phyloP scores from a whole-genome alignment of 495 filamentous ascomycete genomes.

The Penicillium simplicissimum region DNA sequence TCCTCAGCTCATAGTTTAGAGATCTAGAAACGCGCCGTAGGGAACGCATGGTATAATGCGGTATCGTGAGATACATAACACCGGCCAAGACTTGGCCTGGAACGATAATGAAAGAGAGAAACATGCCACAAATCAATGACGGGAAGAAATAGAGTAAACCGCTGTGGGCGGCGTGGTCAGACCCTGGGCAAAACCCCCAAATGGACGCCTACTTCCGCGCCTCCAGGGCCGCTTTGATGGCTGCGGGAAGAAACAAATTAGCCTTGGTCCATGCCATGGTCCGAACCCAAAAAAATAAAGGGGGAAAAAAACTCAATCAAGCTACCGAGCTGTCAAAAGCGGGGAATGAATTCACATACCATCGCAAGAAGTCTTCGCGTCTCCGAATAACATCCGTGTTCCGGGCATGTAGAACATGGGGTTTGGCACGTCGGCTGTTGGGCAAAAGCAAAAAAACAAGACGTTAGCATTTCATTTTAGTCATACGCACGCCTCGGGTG shows the following conservation, averaged over 20 bases:
- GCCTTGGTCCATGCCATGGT: background rate
- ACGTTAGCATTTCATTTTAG: background rate
- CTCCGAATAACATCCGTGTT: conserved; percentile 82
- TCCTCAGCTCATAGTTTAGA: conserved; percentile 1
- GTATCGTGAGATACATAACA: background rate
- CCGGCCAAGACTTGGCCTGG: background rate
- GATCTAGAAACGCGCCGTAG: background rate
- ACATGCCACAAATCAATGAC: background rate
- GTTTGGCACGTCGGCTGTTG: conserved; percentile 73
- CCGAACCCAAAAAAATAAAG: background rate
- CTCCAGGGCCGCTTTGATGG: conserved; percentile 46
- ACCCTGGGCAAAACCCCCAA: background rate
- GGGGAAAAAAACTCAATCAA: background rate
- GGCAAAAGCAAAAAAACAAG: background rate
- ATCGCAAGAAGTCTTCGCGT: conserved; percentile 78
- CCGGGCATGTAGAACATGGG: conserved; percentile 86
- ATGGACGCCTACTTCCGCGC: conserved; percentile 35
- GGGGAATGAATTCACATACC: conserved; percentile 35
- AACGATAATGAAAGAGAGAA: background rate
- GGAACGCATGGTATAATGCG: conserved; percentile 3
- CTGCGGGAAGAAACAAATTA: conserved; percentile 16
- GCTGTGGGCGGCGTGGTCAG: background rate
- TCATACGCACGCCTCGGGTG: background rate
- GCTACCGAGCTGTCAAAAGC: background rate
- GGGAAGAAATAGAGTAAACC: background rate